A percentile compares a stretch with the other conserved stretches of the same genome.
Conservation (phyloP, 768 basidiomycete species). For the Neoboletus subvelutipes region DNA sequence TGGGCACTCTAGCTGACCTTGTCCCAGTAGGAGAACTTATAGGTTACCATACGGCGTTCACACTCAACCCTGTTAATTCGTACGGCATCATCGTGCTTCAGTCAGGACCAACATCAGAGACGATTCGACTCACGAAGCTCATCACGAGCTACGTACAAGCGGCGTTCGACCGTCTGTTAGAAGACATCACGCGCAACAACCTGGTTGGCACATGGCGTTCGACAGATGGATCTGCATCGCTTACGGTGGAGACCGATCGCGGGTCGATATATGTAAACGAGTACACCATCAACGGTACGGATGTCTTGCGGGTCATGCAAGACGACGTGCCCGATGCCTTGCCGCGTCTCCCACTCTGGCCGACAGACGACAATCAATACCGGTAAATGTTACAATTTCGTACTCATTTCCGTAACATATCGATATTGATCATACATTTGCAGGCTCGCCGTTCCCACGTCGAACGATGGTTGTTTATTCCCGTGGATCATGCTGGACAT, state of each 20-base stretch:
- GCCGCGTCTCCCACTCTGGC: conserved; percentile 32
- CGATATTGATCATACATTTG: background rate
- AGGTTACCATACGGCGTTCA: conserved; percentile 42
- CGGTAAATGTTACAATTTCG: conserved; percentile 20
- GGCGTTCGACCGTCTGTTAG: conserved; percentile 34
- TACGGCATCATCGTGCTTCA: conserved; percentile 43
- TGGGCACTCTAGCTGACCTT: background rate
- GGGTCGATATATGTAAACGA: conserved; percentile 32
- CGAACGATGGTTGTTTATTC: conserved; percentile 21
- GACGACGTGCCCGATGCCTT: background rate
- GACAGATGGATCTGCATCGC: conserved; percentile 25
- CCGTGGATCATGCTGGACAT: conserved; percentile 22
- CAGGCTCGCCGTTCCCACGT: conserved; percentile 18
- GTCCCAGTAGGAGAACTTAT: conserved; percentile 38
- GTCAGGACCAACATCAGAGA: conserved; percentile 37
- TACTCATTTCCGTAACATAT: background rate
- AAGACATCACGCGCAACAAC: conserved; percentile 23
- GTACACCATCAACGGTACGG: conserved; percentile 34
- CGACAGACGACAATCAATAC: conserved; percentile 41
- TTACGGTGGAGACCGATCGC: conserved; percentile 32
- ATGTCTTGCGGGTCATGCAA: conserved; percentile 37
- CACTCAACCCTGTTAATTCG: conserved; percentile 38
- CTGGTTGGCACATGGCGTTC: conserved; percentile 39
- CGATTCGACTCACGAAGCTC: conserved; percentile 33
- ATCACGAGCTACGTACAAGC: conserved; percentile 35